Evolutionary conservation across 73 alveolate species (phyloP).

Genomic region (Tetrahymena malaccensis): DNA sequence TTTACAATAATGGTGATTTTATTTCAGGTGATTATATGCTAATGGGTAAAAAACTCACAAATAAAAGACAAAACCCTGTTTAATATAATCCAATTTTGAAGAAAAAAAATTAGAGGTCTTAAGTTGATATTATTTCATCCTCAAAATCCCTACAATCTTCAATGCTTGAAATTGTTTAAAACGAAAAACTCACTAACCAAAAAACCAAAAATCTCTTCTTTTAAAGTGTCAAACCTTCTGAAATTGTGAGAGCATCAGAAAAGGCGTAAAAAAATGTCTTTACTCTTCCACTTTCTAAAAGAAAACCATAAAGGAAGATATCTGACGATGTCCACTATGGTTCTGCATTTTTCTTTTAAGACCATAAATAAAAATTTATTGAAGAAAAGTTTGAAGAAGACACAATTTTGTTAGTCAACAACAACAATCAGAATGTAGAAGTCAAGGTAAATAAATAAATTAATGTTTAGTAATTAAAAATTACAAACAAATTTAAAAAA

Average conservation of each 20-base stretch:
- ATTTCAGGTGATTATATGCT: not conserved
- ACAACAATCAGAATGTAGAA: not conserved
- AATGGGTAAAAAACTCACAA: not conserved
- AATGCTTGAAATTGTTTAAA: not conserved
- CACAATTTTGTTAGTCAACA: not conserved
- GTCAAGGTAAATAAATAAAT: not conserved
- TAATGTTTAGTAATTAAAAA: not conserved
- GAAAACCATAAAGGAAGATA: not conserved
- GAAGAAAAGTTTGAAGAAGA: not conserved
- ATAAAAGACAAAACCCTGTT: not conserved
- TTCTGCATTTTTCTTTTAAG: not conserved
- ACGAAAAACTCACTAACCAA: not conserved
- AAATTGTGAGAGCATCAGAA: not conserved
- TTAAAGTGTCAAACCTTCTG: not conserved
- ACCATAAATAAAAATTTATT: not conserved
- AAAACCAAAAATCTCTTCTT: not conserved
- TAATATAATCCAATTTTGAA: not conserved
- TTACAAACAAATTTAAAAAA: not conserved
- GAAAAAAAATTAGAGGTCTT: not conserved
- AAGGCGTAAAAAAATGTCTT: not conserved
- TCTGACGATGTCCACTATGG: not conserved
- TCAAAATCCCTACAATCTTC: not conserved
- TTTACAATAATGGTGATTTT: not conserved
- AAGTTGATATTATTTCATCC: not conserved
- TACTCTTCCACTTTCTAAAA: not conserved